Conservation (phyloP, 2,329 filamentous ascomycete species). For the Sporothrix sp. region DNA sequence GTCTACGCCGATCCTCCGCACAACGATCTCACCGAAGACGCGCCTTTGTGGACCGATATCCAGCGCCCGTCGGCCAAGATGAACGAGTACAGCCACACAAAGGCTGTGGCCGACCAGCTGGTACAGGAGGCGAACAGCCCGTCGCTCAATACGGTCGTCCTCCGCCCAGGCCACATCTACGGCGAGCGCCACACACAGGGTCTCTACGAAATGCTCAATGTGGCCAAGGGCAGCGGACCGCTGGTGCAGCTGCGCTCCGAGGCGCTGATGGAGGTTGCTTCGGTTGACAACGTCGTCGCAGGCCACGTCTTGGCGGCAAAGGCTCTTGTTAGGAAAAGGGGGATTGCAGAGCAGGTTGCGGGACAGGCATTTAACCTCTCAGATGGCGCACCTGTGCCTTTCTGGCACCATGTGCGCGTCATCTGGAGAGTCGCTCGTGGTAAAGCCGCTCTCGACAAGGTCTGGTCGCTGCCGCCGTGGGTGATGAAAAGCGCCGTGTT, state of each 20-base stretch:
- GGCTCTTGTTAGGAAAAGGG: conserved; percentile 18
- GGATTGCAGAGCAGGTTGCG: conserved; percentile 19
- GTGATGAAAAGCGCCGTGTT: conserved; percentile 17
- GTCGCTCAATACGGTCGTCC: conserved; percentile 19
- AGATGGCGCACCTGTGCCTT: conserved; percentile 22
- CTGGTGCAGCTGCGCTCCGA: conserved; percentile 18
- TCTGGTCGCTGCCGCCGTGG: conserved; percentile 22
- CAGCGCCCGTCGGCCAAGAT: neutral
- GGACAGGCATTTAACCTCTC: conserved; percentile 27
- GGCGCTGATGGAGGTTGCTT: conserved; percentile 21
- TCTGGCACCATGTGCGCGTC: conserved; percentile 18
- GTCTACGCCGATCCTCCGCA: conserved; percentile 22
- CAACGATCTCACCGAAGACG: conserved; percentile 20
- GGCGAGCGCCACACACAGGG: conserved; percentile 26
- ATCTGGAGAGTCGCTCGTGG: conserved; percentile 21
- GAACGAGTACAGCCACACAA: conserved; percentile 24
- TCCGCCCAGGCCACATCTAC: conserved; percentile 26
- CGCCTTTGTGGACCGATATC: conserved; percentile 18
- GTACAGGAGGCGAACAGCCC: conserved; percentile 24
- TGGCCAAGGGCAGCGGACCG: conserved; percentile 7
- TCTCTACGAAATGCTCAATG: conserved; percentile 20
- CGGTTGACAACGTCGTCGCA: conserved; percentile 21
- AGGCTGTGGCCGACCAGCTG: conserved; percentile 24
- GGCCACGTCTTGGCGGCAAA: conserved; percentile 24
- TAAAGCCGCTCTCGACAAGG: conserved; percentile 2